Conservation (phyloP, 345 rosid genomes). For the Eutrema heterophyllum region DNA sequence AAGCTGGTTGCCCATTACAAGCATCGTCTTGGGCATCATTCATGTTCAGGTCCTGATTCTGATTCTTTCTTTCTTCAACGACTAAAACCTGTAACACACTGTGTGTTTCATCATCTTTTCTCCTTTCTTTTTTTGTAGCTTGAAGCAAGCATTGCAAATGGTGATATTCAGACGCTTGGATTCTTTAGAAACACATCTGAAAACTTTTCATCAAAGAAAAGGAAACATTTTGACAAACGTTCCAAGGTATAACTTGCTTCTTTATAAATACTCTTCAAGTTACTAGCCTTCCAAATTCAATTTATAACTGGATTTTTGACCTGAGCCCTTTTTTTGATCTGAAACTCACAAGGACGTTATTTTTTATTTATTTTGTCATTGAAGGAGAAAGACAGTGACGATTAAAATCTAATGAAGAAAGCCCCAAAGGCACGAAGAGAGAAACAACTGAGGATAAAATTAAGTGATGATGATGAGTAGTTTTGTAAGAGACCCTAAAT, state of each 20-base stretch:
- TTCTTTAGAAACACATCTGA: constrained; percentile 41
- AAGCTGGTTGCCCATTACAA: constrained; percentile 90
- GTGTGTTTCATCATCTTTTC: neutral
- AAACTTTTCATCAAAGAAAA: constrained; percentile 39
- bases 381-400: constrained; percentile 38
- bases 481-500: neutral
- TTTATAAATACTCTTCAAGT: no score
- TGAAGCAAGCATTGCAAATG: constrained; percentile 79
- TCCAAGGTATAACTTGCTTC: constrained; percentile 36
- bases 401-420: no score
- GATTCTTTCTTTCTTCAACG: neutral
- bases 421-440: constrained; percentile 8
- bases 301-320: neutral
- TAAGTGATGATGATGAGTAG: neutral
- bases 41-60: constrained; percentile 70
- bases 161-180: constrained; percentile 62
- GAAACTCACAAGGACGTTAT: neutral
- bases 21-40: constrained; percentile 73
- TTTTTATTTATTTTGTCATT: neutral
- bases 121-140: constrained; percentile 38
- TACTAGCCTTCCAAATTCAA: neutral
- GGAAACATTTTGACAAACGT: constrained; percentile 22
- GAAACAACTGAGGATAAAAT: neutral
- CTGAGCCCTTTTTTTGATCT: no score
- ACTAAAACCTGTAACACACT: neutral